Conservation (phyloP, 768 basidiomycete genomes). For the Candolleomyces aberdarensis region DNA sequence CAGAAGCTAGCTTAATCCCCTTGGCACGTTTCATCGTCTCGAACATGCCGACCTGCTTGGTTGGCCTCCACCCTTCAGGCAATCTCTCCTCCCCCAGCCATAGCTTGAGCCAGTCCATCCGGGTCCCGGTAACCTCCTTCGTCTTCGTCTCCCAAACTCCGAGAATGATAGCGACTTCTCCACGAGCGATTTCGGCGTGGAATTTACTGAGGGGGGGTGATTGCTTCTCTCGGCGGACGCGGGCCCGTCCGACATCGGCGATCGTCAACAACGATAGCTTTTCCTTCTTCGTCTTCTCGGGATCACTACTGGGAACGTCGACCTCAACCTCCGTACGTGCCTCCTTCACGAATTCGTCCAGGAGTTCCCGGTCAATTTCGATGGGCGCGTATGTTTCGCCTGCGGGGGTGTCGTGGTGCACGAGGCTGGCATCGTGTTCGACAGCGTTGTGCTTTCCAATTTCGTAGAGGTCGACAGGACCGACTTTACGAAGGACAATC, state of each 20-base stretch:
- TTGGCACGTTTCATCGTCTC: conserved; percentile 33
- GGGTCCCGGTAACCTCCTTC: conserved; percentile 37
- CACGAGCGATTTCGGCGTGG: conserved; percentile 61
- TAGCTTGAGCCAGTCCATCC: conserved; percentile 40
- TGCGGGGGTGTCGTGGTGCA: conserved; percentile 42
- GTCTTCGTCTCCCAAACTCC: conserved; percentile 49
- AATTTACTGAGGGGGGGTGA: conserved; percentile 38
- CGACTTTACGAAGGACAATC: conserved; percentile 39
- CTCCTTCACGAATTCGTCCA: conserved; percentile 36
- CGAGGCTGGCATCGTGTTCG: conserved; percentile 61
- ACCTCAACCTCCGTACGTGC: conserved; percentile 27
- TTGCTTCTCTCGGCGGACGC: conserved; percentile 49
- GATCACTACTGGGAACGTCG: conserved; percentile 8
- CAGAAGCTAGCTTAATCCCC: conserved; percentile 26
- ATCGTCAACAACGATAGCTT: conserved; percentile 30
- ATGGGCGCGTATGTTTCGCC: conserved; percentile 46
- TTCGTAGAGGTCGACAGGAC: conserved; percentile 30
- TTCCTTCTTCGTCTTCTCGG: conserved; percentile 12
- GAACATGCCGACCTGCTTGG: conserved; percentile 31
- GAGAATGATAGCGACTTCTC: conserved; percentile 64
- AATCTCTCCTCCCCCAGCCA: conserved; percentile 55
- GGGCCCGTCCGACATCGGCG: conserved; percentile 44
- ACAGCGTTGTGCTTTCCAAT: conserved; percentile 49
- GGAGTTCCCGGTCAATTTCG: conserved; percentile 29
- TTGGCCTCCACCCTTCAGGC: conserved; percentile 43